phyloP scores from a whole-genome alignment of 345 rosid species.

The Boechera divaricarpa region DNA sequence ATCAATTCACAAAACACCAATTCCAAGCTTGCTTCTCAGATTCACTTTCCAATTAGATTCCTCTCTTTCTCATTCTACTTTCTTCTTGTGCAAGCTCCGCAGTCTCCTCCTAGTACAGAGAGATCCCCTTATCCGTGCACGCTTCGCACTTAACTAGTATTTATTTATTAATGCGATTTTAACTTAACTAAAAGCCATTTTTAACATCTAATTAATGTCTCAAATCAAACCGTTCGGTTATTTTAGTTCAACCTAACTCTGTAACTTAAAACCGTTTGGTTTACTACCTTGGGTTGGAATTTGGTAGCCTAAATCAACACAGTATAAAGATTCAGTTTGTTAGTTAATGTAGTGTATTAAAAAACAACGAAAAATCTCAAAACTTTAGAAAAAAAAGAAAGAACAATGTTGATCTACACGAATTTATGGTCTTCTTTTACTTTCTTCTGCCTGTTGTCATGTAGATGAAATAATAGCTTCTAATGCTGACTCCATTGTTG shows the following conservation, averaged over 20 bases:
- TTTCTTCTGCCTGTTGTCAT: background rate
- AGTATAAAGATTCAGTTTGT: background rate
- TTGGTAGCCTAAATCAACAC: background rate
- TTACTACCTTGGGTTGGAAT: background rate
- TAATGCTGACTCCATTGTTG: slow-evolving; percentile 17
- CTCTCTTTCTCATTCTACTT: slow-evolving; percentile 15
- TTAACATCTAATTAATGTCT: background rate
- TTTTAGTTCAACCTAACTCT: background rate
- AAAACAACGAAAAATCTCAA: too few relatives aligned
- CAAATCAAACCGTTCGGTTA: background rate
- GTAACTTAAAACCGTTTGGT: slow-evolving; percentile 7
- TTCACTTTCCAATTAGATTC: slow-evolving; percentile 16
- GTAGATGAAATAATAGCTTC: slow-evolving; percentile 22
- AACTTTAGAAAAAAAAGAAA: background rate
- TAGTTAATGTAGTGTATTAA: background rate
- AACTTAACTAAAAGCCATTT: slow-evolving; percentile 5
- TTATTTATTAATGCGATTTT: background rate
- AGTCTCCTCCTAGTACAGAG: slow-evolving; percentile 1
- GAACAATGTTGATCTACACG: slow-evolving; percentile 10
- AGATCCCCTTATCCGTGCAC: background rate
- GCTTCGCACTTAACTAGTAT: background rate
- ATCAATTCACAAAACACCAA: background rate
- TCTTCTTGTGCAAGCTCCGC: slow-evolving; percentile 35
- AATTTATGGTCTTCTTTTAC: slow-evolving; percentile 10
- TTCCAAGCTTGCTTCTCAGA: slow-evolving; percentile 3